A percentile compares a stretch with the other conserved stretches of the same genome.
phyloP scores from a whole-genome alignment of 495 filamentous ascomycete genomes.

The Mytilinidion resinicola region DNA sequence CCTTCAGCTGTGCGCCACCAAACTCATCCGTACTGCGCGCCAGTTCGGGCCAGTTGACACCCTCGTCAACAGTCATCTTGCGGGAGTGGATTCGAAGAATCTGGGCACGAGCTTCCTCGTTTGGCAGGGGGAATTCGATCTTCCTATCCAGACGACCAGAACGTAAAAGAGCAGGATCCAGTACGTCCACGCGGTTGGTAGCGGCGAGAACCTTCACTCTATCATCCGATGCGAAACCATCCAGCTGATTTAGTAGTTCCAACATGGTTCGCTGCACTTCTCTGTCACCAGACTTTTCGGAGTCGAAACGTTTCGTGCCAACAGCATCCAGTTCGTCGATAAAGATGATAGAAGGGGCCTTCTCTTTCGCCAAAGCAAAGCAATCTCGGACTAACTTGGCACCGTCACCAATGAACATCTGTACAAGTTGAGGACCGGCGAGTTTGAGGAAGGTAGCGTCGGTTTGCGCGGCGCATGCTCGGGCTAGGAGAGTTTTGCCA shows the following conservation, averaged over 20 bases:
- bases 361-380: conserved; percentile 96
- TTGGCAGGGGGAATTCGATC: conserved; percentile 99
- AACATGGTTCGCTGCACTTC: conserved; percentile 99
- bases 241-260: conserved; percentile 96
- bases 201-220: conserved; percentile 97
- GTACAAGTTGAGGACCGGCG: conserved; percentile 95
- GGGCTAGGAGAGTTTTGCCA: conserved; percentile 92
- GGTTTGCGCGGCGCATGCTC: conserved; percentile 95
- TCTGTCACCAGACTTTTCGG: conserved; percentile 94
- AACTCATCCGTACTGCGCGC: conserved; percentile 99
- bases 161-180: conserved; percentile 89
- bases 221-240: conserved; percentile 98
- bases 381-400: conserved; percentile 96
- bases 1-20: conserved; percentile 94
- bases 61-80: conserved; percentile 95
- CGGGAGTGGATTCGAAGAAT: conserved; percentile 95
- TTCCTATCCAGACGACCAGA: conserved; percentile 95
- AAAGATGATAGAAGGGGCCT: conserved; percentile 98
- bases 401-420: conserved; percentile 99
- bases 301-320: conserved; percentile 98
- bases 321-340: conserved; percentile 99
- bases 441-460: conserved; percentile 99
- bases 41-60: conserved; percentile 93
- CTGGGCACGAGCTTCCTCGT: conserved; percentile 94
- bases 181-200: conserved; percentile 95